A percentile compares a stretch with the other conserved stretches of the same genome.
Evolutionary conservation across 805 yeast species (phyloP).

Genomic region (Pichia thaimueangensis): DNA sequence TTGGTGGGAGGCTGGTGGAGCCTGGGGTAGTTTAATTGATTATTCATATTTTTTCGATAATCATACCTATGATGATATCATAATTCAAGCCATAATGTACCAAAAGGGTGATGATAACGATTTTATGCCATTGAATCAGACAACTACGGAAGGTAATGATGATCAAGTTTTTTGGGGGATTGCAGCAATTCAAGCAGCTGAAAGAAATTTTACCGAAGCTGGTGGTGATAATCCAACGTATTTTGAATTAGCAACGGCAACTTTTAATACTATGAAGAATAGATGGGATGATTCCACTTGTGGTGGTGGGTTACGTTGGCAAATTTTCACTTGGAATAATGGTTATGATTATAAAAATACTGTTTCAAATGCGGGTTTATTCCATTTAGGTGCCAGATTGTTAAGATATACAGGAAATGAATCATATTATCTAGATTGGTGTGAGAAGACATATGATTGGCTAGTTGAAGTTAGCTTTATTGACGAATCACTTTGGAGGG

Average conservation of each 20-base stretch:
- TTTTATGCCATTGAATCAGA: slow-evolving; percentile 82
- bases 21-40: slow-evolving; percentile 83
- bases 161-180: slow-evolving; percentile 98
- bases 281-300: slow-evolving; percentile 79
- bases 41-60: slow-evolving; percentile 68
- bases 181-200: slow-evolving; percentile 88
- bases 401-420: slow-evolving; percentile 76
- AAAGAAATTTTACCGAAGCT: slow-evolving; percentile 75
- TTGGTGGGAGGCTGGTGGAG: slow-evolving; percentile 99
- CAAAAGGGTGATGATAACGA: slow-evolving; percentile 73
- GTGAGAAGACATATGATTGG: slow-evolving; percentile 79
- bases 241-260: slow-evolving; percentile 82
- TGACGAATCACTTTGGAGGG: slow-evolving; percentile 37
- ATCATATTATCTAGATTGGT: slow-evolving; percentile 62
- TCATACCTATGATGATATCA: slow-evolving; percentile 52
- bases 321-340: slow-evolving; percentile 87
- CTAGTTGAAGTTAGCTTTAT: slow-evolving; percentile 48
- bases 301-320: slow-evolving; percentile 94
- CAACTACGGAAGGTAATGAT: slow-evolving; percentile 93
- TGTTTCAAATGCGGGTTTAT: slow-evolving; percentile 84
- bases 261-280: slow-evolving; percentile 80
- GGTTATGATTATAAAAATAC: slow-evolving; percentile 93
- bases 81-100: slow-evolving; percentile 57
- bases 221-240: slow-evolving; percentile 58
- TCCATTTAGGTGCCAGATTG: slow-evolving; percentile 80